phyloP scores from a whole-genome alignment of 2,329 filamentous ascomycete species.

The Elsinoe ampelina region DNA sequence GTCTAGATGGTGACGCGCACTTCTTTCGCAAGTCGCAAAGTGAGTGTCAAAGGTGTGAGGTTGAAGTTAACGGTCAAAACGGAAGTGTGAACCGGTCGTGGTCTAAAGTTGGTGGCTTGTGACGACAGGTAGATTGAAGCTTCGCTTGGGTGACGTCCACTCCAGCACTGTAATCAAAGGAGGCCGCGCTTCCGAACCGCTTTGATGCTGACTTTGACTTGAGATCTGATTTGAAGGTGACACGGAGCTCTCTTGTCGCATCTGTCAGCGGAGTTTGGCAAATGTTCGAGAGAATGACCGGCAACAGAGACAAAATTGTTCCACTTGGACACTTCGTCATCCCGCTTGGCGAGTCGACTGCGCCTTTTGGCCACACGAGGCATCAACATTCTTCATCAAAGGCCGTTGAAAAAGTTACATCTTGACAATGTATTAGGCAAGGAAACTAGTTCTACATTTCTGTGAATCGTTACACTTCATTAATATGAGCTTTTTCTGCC shows the following conservation, averaged over 20 bases:
- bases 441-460: constrained; percentile 13
- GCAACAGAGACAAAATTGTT: neutral
- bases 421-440: constrained; percentile 12
- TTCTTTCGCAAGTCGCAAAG: neutral
- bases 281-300: neutral
- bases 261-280: neutral
- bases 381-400: neutral
- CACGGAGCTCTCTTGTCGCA: no score
- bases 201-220: neutral
- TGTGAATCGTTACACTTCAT: constrained; percentile 13
- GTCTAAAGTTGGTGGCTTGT: constrained; percentile 12
- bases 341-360: constrained; percentile 10
- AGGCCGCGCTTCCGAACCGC: constrained; percentile 3
- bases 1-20: constrained; percentile 1
- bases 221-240: neutral
- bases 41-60: constrained; percentile 1
- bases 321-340: constrained; percentile 13
- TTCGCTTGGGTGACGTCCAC: neutral
- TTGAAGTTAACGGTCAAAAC: constrained; percentile 11
- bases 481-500: constrained; percentile 7
- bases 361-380: constrained; percentile 9
- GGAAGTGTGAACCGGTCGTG: constrained; percentile 2
- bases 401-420: neutral
- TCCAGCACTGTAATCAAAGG: neutral
- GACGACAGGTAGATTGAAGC: constrained; percentile 1